These are phyloP conservation scores for Gaeumannomyces tritici DNA, from an alignment of 2,329 filamentous ascomycete species.

Conservation along the genomic window DNA sequence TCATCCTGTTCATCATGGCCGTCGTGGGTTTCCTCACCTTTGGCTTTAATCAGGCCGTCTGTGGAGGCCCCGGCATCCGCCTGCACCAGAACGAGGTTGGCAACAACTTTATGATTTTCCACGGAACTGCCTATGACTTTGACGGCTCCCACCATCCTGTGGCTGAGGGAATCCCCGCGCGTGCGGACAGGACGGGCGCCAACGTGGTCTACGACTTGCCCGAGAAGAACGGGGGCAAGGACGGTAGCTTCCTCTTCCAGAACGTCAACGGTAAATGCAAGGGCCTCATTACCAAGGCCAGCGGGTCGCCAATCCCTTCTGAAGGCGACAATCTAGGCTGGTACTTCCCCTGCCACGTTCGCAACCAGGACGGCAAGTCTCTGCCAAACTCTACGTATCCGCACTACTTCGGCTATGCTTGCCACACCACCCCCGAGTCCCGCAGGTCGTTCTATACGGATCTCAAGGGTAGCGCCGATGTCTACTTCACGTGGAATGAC, in stretches of 20 bases:
- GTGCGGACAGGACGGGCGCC: slow-evolving; percentile 37
- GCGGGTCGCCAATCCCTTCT: slow-evolving; percentile 69
- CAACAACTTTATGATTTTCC: slow-evolving; percentile 87
- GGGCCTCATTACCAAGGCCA: slow-evolving; percentile 65
- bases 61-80: slow-evolving; percentile 60
- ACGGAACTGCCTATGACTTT: slow-evolving; percentile 83
- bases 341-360: slow-evolving; percentile 91
- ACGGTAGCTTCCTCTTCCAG: slow-evolving; percentile 95
- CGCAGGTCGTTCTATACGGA: slow-evolving; percentile 67
- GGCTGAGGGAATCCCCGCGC: slow-evolving; percentile 64
- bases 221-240: slow-evolving; percentile 73
- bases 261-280: slow-evolving; percentile 98
- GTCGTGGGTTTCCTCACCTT: slow-evolving; percentile 95
- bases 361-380: slow-evolving; percentile 87
- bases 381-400: slow-evolving; percentile 63
- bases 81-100: slow-evolving; percentile 76
- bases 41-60: slow-evolving; percentile 86
- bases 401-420: slow-evolving; percentile 78
- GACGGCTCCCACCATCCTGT: slow-evolving; percentile 66
- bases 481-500: slow-evolving; percentile 95
- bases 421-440: slow-evolving; percentile 65
- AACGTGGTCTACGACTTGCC: slow-evolving; percentile 86
- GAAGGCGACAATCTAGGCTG: slow-evolving; percentile 74
- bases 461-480: slow-evolving; percentile 64
- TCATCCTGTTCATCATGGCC: slow-evolving; percentile 80